Evolutionary conservation across 176 grass and related monocot species (phyloP).

Genomic region (Oryza australiensis): DNA sequence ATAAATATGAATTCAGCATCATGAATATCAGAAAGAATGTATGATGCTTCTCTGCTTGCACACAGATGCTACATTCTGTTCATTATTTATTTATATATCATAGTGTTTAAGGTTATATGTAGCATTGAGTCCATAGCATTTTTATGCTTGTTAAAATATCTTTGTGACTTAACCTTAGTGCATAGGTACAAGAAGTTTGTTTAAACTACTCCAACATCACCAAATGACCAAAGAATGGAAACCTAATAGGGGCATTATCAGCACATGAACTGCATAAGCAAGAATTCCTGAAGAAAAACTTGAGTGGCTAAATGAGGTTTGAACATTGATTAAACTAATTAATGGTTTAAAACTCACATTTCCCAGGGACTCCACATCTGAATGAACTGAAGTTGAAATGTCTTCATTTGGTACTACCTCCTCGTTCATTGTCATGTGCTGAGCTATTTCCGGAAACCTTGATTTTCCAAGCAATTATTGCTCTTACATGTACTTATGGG

Average conservation of each 20-base stretch:
- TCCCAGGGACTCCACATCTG: conserved; percentile 3
- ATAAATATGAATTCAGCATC: conserved; percentile 30
- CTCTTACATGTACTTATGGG: background rate
- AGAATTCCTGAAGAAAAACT: conserved; percentile 17
- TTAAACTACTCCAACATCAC: background rate
- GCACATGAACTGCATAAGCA: background rate
- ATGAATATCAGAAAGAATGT: conserved; percentile 5
- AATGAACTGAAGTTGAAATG: conserved; percentile 13
- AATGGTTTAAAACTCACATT: conserved; percentile 13
- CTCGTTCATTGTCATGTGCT: background rate
- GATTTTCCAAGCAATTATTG: conserved; percentile 11
- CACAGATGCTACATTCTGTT: conserved; percentile 6
- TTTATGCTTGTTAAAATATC: background rate
- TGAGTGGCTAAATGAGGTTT: background rate
- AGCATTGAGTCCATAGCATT: background rate
- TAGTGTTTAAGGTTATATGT: conserved; percentile 6
- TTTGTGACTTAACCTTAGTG: background rate
- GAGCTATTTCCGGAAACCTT: background rate
- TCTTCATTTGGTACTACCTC: conserved; percentile 27
- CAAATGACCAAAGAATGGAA: background rate
- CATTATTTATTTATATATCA: background rate
- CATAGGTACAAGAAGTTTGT: background rate
- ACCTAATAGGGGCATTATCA: conserved; percentile 7
- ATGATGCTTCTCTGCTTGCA: conserved; percentile 20
- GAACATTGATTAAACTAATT: conserved; percentile 5